A percentile compares a stretch with the other conserved stretches of the same genome.
These are phyloP conservation scores for Neonectria faginata DNA, from an alignment of 2,329 filamentous ascomycete species.

Conservation along the genomic window DNA sequence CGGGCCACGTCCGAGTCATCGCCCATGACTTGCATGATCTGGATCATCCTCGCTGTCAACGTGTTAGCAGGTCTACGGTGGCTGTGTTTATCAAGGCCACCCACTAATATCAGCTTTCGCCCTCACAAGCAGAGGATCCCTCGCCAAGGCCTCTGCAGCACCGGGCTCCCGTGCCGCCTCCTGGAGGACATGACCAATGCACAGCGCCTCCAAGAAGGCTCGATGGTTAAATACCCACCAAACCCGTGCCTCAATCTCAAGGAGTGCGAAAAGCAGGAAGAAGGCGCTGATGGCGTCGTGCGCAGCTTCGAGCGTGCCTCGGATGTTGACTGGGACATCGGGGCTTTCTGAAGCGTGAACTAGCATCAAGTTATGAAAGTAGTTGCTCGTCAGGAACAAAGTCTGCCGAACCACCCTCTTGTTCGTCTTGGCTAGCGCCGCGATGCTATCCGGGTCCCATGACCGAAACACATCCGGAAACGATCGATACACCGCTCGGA, in stretches of 20 bases:
- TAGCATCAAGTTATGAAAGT: slow-evolving; percentile 85
- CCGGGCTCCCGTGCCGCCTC: slow-evolving; percentile 62
- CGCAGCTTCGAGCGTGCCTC: slow-evolving; percentile 78
- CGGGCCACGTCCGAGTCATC: slow-evolving; percentile 69
- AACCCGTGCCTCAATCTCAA: slow-evolving; percentile 78
- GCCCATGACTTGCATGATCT: slow-evolving; percentile 71
- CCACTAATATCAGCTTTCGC: slow-evolving; percentile 71
- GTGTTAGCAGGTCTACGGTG: slow-evolving; percentile 18
- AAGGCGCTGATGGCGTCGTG: slow-evolving; percentile 80
- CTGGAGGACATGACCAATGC: slow-evolving; percentile 71
- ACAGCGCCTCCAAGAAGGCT: slow-evolving; percentile 80
- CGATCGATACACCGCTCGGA: slow-evolving; percentile 76
- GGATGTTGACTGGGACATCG: slow-evolving; percentile 73
- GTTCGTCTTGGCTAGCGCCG: slow-evolving; percentile 67
- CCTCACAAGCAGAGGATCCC: slow-evolving; percentile 70
- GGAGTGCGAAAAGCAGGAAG: slow-evolving; percentile 77
- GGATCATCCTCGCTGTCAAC: slow-evolving; percentile 67
- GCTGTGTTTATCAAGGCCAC: slow-evolving; percentile 40
- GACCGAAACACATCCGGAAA: slow-evolving; percentile 78
- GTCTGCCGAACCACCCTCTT: slow-evolving; percentile 79
- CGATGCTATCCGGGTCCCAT: slow-evolving; percentile 72
- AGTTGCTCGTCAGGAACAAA: slow-evolving; percentile 83
- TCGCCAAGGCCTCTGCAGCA: slow-evolving; percentile 58
- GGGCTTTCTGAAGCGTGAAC: slow-evolving; percentile 78
- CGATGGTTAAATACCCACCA: slow-evolving; percentile 90